Conservation (phyloP, 2,329 filamentous ascomycete genomes). For the Aspergillus sp. region DNA sequence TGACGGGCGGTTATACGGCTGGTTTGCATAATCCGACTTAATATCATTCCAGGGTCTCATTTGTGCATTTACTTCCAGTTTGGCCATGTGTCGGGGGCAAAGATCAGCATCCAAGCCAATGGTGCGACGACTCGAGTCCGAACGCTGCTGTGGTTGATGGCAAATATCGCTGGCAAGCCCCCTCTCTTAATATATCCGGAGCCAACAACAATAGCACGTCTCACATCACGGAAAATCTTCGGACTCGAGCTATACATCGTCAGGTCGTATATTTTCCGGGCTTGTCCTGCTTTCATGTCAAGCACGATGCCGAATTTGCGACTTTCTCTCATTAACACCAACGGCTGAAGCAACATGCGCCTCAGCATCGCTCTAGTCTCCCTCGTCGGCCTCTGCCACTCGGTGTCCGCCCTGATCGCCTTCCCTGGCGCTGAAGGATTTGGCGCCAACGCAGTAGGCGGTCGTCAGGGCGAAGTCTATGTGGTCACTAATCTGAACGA, state of each 20-base stretch:
- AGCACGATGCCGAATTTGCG: background rate
- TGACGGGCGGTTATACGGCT: no score
- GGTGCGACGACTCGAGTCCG: background rate
- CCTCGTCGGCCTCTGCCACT: constrained; percentile 8
- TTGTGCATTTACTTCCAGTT: background rate
- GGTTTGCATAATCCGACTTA: no score
- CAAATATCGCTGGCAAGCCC: background rate
- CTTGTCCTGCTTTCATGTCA: background rate
- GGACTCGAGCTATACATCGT: background rate
- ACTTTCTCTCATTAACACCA: background rate
- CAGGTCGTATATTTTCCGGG: background rate
- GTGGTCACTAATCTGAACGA: constrained; percentile 52
- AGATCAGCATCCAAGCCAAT: background rate
- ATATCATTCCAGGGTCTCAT: background rate
- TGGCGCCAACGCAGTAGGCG: constrained; percentile 48
- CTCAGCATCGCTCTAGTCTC: background rate
- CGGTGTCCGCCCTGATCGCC: constrained; percentile 29
- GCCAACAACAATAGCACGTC: background rate
- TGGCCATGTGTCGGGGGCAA: background rate
- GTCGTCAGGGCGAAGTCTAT: constrained; percentile 48
- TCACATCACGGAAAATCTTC: background rate
- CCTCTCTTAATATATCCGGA: background rate
- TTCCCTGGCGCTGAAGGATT: constrained; percentile 55
- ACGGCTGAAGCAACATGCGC: background rate
- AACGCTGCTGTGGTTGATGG: background rate